Evolutionary conservation across 352 stramenopile species (phyloP).

Genomic region (Globisporangium sylvaticum): DNA sequence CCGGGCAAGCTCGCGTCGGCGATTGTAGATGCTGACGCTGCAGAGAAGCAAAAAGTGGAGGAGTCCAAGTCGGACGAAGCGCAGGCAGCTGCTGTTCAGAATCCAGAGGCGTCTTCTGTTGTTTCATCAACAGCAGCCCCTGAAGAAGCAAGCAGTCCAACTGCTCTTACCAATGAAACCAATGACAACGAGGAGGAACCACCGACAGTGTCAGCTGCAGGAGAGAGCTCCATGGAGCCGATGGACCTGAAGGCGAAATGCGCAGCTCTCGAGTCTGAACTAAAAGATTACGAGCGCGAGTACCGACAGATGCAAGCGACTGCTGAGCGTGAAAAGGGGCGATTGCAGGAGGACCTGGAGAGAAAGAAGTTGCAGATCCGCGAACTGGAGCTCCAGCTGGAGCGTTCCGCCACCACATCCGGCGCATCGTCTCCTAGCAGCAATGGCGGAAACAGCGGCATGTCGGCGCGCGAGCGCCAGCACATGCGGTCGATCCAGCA

Average conservation of each 20-base stretch:
- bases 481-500: conserved; percentile 89
- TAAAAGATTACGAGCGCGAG: conserved; percentile 69
- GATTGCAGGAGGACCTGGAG: conserved; percentile 64
- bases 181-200: background rate
- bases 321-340: conserved; percentile 55
- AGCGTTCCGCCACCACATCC: conserved; percentile 21
- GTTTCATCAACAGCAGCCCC: background rate
- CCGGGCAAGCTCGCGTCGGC: conserved; percentile 40
- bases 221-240: conserved; percentile 39
- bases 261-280: conserved; percentile 48
- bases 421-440: conserved; percentile 22
- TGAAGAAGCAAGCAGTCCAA: conserved; percentile 5
- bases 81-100: conserved; percentile 5
- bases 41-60: conserved; percentile 28
- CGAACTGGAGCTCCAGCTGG: conserved; percentile 56
- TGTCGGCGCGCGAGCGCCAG: conserved; percentile 77
- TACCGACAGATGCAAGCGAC: conserved; percentile 51
- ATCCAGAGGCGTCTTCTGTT: conserved; percentile 5
- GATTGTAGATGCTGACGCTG: conserved; percentile 21
- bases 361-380: conserved; percentile 59
- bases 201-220: conserved; percentile 19
- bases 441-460: conserved; percentile 35
- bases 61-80: conserved; percentile 15
- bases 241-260: conserved; percentile 50
- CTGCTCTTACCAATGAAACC: background rate